These are phyloP conservation scores for Ophiostoma montium DNA, from an alignment of 2,329 filamentous ascomycete genomes.

Conservation along the genomic window DNA sequence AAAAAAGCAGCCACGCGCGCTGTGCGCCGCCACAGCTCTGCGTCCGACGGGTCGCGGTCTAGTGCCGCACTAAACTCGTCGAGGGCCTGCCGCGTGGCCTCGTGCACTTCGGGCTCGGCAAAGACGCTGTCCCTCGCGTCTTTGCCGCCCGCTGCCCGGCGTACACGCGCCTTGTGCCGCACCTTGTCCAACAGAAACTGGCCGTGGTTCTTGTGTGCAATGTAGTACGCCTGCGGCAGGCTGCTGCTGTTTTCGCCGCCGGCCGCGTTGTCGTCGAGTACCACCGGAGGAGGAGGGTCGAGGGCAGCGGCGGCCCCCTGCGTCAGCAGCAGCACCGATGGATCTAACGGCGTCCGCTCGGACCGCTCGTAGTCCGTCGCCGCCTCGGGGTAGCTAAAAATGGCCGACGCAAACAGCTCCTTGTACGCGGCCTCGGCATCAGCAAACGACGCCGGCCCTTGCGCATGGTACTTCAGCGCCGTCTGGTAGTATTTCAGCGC, in stretches of 20 bases:
- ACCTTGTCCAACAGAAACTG: slow-evolving; percentile 76
- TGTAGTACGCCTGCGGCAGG: slow-evolving; percentile 75
- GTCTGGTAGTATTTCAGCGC: slow-evolving; percentile 87
- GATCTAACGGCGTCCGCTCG: slow-evolving; percentile 38
- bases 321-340: slow-evolving; percentile 17
- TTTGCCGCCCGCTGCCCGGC: slow-evolving; percentile 3
- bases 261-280: slow-evolving; percentile 54
- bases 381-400: slow-evolving; percentile 84
- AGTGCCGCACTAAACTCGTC: slow-evolving; percentile 44
- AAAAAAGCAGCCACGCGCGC: slow-evolving; percentile 45
- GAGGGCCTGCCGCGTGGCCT: slow-evolving; percentile 32
- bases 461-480: slow-evolving; percentile 80
- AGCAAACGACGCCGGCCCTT: slow-evolving; percentile 61
- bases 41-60: slow-evolving; percentile 52
- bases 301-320: slow-evolving; percentile 34
- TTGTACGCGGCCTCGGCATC: slow-evolving; percentile 73
- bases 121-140: slow-evolving; percentile 19
- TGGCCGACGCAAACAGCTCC: slow-evolving; percentile 76
- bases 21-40: slow-evolving; percentile 48
- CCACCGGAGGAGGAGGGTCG: slow-evolving; percentile 41
- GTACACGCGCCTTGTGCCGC: slow-evolving; percentile 32
- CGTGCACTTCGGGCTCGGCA: slow-evolving; percentile 22
- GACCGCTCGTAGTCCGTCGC: slow-evolving; percentile 69
- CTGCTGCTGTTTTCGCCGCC: too few relatives aligned
- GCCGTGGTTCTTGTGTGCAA: slow-evolving; percentile 91